These are phyloP conservation scores for Jaapia argillacea DNA, from an alignment of 768 basidiomycete genomes.

Conservation along the genomic window DNA sequence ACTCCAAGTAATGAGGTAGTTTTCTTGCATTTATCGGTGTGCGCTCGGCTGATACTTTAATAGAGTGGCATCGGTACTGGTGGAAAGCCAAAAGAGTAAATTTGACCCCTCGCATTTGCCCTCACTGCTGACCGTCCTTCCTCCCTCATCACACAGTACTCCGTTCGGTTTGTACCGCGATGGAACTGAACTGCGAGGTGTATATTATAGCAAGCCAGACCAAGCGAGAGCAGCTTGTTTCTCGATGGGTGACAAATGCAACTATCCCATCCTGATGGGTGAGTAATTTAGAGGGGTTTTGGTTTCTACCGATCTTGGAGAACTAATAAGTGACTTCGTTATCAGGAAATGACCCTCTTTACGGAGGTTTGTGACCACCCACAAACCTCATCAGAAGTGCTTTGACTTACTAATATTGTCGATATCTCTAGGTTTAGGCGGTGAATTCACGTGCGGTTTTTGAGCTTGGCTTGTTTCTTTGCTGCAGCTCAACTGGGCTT, in stretches of 20 bases:
- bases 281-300: background rate
- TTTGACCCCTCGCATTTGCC: background rate
- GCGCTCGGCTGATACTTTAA: background rate
- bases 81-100: constrained; percentile 61
- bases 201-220: constrained; percentile 61
- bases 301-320: background rate
- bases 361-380: constrained; percentile 45
- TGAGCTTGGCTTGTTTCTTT: background rate
- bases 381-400: background rate
- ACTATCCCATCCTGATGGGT: constrained; percentile 74
- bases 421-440: constrained; percentile 48
- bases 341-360: constrained; percentile 69
- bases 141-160: constrained; percentile 54
- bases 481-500: too few species aligned
- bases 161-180: constrained; percentile 68
- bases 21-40: background rate
- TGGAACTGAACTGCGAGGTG: constrained; percentile 66
- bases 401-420: background rate
- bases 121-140: too few species aligned
- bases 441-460: constrained; percentile 59
- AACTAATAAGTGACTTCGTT: background rate
- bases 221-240: constrained; percentile 61
- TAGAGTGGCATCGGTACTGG: constrained; percentile 67
- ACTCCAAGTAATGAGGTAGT: constrained; percentile 62
- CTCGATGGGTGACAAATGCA: constrained; percentile 52